Base-by-base conservation (phyloP, 140 eudicot genomes). In the Senecio squalidus region DNA sequence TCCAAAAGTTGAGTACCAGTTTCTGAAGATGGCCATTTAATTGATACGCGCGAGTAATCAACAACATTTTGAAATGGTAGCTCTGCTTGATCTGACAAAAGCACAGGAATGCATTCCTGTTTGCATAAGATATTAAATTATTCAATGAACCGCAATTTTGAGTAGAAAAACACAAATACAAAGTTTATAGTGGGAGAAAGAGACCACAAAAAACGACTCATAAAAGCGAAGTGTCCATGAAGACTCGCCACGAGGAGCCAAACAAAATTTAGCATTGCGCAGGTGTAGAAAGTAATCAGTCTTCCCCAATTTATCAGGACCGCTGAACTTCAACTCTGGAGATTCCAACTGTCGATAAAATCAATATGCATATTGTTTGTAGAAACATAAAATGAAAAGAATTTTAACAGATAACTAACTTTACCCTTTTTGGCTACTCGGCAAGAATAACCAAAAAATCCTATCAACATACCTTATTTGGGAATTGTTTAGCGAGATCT, bases 191-290 rank as follows among this genome's bases (percentile, higher is more conserved):
- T 29, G 82, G 18, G 66, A 71, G 82, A 72, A 62, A 80, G 73
- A 53, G 30, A 91, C 96, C 96, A 92, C 98, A 76, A 92, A 92
- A 67, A 86, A 92, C 3, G 98, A 81, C 79, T 92, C 98, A 6
- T 83, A 92, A 61, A 92, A 92, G 52, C 98, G 95, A 69, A 92
- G 98, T 25, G 98, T 92, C 98, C 98, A 92, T 4, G 98, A 92
- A 2, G 98, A 92, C 48, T 92, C 98, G 54, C 98, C 98, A 58
- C 98, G 98, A 16, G 98, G 98, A 65, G 98, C 96, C 68, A 92
- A 80, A 72, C 96, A 92, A 76, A 87, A 92, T 69, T 81, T 92
- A 48, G 98, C 86, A 79, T 92, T 87, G 18, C 95, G 89, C 3
- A 92, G 81, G 74, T 92, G 98, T 53, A 78, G 66, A 82, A 92